A percentile compares a stretch with the other conserved stretches of the same genome.
phyloP scores from a whole-genome alignment of 352 stramenopile genomes.

The Pythium periplocum region DNA sequence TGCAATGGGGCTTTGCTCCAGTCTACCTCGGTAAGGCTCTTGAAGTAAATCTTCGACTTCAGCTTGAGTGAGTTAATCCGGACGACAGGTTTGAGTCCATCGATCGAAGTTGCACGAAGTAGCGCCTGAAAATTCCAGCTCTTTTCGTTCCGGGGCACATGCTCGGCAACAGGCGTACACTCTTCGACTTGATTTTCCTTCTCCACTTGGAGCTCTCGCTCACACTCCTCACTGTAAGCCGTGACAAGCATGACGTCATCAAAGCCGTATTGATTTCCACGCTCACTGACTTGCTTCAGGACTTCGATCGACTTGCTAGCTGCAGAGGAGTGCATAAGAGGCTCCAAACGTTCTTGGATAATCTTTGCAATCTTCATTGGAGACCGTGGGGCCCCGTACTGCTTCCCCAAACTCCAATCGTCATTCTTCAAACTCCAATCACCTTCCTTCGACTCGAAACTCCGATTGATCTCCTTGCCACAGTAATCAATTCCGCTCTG shows the following conservation, averaged over 20 bases:
- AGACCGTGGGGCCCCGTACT: slow-evolving; percentile 27
- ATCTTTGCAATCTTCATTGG: slow-evolving; percentile 30
- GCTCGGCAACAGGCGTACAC: slow-evolving; percentile 11
- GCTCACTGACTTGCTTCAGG: slow-evolving; percentile 15
- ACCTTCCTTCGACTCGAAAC: slow-evolving; percentile 24
- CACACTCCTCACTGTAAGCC: slow-evolving; percentile 40
- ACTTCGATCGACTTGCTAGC: slow-evolving; percentile 2
- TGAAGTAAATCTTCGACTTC: background rate
- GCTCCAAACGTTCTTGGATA: slow-evolving; percentile 17
- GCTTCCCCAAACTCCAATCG: slow-evolving; percentile 35
- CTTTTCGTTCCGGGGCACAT: slow-evolving; percentile 16
- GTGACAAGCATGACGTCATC: slow-evolving; percentile 38
- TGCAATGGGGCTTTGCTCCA: slow-evolving; percentile 26
- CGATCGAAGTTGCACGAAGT: slow-evolving; percentile 9
- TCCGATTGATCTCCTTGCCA: slow-evolving; percentile 24
- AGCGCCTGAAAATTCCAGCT: slow-evolving; percentile 17
- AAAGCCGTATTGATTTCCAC: slow-evolving; percentile 19
- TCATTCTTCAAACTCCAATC: slow-evolving; percentile 43
- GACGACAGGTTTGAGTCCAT: background rate
- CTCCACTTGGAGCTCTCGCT: slow-evolving; percentile 54
- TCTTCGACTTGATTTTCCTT: slow-evolving; percentile 34
- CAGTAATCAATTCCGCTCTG: slow-evolving; percentile 68
- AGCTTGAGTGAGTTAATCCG: background rate
- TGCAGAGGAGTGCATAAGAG: slow-evolving; percentile 1
- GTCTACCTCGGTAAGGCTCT: slow-evolving; percentile 12